A percentile compares a stretch with the other conserved stretches of the same genome.
phyloP scores from a whole-genome alignment of 768 basidiomycete species.

The Lyophyllum semitale region DNA sequence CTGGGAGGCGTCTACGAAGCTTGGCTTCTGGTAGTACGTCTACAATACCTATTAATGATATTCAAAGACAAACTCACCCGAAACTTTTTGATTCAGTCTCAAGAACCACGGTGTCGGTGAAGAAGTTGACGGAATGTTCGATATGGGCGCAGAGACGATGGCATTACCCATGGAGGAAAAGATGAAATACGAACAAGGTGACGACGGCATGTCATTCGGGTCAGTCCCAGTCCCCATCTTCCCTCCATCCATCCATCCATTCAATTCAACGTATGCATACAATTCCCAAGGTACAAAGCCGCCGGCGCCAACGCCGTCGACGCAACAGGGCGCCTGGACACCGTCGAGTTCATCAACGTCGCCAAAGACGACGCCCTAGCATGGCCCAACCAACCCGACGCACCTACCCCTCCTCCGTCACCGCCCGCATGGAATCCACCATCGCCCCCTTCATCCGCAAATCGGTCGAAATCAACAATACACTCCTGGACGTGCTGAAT shows the following conservation, averaged over 20 bases:
- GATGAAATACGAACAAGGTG: conserved; percentile 58
- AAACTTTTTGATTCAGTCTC: conserved; percentile 35
- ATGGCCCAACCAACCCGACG: conserved; percentile 56
- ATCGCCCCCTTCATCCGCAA: conserved; percentile 60
- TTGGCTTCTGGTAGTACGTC: conserved; percentile 72
- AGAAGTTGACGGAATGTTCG: conserved; percentile 53
- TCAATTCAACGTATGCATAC: too few species aligned
- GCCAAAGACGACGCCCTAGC: conserved; percentile 70
- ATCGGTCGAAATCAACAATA: conserved; percentile 56
- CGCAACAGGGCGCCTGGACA: conserved; percentile 55
- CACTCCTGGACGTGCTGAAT: conserved; percentile 57
- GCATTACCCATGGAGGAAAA: conserved; percentile 58
- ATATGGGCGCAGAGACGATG: conserved; percentile 56
- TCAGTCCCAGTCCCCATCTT: conserved; percentile 13
- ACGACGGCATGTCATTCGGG: conserved; percentile 44
- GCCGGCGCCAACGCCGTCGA: conserved; percentile 65
- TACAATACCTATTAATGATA: neutral
- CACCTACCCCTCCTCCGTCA: conserved; percentile 56
- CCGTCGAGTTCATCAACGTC: conserved; percentile 65
- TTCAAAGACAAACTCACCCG: neutral
- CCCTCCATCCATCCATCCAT: too few species aligned
- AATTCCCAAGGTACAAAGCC: conserved; percentile 53
- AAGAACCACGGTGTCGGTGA: conserved; percentile 58
- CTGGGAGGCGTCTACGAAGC: conserved; percentile 56
- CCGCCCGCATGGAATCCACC: conserved; percentile 46